These are phyloP conservation scores for Delitschia confertaspora DNA, from an alignment of 495 filamentous ascomycete species.

Conservation along the genomic window DNA sequence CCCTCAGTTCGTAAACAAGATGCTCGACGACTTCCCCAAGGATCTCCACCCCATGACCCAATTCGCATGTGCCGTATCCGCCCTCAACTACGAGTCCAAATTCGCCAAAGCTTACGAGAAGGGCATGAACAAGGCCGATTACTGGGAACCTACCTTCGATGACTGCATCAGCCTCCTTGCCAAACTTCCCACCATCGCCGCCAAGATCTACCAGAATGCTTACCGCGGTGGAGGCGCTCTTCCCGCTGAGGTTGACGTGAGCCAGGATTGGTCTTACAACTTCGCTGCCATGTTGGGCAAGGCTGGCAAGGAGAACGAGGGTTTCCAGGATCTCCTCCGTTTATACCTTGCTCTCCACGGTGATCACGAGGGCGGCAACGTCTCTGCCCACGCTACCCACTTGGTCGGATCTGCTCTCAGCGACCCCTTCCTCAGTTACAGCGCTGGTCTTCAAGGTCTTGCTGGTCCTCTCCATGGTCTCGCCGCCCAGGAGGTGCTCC, in stretches of 20 bases:
- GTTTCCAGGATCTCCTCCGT: conserved; percentile 90
- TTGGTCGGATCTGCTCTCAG: conserved; percentile 91
- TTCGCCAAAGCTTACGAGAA: conserved; percentile 90
- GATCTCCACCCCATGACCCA: conserved; percentile 97
- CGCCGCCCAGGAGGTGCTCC: conserved; percentile 92
- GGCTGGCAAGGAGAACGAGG: conserved; percentile 70
- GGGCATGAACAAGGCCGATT: conserved; percentile 84
- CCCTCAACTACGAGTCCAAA: conserved; percentile 81
- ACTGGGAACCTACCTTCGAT: conserved; percentile 98
- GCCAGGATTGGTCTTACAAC: conserved; percentile 97
- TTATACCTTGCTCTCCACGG: conserved; percentile 94
- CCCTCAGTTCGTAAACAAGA: conserved; percentile 73
- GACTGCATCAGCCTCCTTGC: conserved; percentile 89
- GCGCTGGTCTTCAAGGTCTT: conserved; percentile 87
- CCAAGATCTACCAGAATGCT: conserved; percentile 90
- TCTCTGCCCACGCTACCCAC: conserved; percentile 95
- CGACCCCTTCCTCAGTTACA: conserved; percentile 93
- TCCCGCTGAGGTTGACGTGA: conserved; percentile 64
- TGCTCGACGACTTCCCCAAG: conserved; percentile 83
- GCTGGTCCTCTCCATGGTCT: conserved; percentile 92
- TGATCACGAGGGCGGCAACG: conserved; percentile 97
- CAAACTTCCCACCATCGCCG: conserved; percentile 92
- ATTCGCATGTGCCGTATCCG: conserved; percentile 85
- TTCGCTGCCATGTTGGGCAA: conserved; percentile 95
- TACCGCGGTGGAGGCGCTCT: conserved; percentile 68